Evolutionary conservation across 176 grass and related monocot genomes (phyloP), one percentile per base, ranked within the genome.

Genomic region (Oropetium thomaeum): DNA sequence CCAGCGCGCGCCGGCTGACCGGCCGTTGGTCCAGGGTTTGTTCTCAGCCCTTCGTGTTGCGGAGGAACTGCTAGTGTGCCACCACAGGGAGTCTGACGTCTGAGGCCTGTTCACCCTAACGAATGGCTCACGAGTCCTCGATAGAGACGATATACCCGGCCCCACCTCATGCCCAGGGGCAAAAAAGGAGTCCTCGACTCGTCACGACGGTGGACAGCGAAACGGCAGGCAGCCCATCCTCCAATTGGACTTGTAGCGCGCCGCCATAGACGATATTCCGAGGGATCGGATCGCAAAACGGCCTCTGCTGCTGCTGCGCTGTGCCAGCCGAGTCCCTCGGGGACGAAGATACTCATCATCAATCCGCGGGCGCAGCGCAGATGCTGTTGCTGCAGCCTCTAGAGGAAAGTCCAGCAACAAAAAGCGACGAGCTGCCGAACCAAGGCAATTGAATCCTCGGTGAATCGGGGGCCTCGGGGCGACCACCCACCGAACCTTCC

Each of bases 221-320:
- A 32, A 28, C 58, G 35, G 74, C 68, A 22, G 60, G 22, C 67
- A 59, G 33, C 34, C 54, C 23, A n/a, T n/a, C n/a, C n/a, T n/a
- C n/a, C n/a, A 52, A 3, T 42, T 22, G 11, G 9, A 17, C 53
- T 49, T 5, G 45, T 7, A 47, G 75, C 68, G 76, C 69, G 83
- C 76, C 62, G 83, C 55, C 77, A 15, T n/a, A n/a, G n/a, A n/a
- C n/a, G 58, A 82, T 79, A 82, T 72, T 37, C 73, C 49, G 3
- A 71, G 66, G 79, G 69, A 57, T 48, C 39, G 1, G 81, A 22
- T 10, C 77, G 62, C 62, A 61, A 75, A 33, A 53, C 45, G 16
- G 11, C 5, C 48, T 11, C 27, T 47, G n/a, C 43, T 47, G 1
- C 53, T 22, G 20, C 5, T 32, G 30, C 17, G 67, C 10, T 14